Percentiles rank a stretch among this genome's conserved stretches.
Conservation (phyloP, 2,329 filamentous ascomycete species). For the Paraphoma sp. region DNA sequence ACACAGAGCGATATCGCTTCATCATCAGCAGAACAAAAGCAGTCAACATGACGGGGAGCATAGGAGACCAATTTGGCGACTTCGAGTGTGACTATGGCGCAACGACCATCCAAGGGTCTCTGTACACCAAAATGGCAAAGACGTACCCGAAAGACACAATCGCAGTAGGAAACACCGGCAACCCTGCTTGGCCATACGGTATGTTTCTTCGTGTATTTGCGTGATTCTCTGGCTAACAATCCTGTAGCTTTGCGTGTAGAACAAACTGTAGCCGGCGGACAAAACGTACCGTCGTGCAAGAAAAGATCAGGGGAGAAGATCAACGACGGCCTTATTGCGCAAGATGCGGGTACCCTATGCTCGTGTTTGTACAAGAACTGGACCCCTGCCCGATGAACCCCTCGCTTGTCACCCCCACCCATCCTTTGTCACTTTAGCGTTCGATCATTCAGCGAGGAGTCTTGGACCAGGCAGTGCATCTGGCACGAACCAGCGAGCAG, state of each 20-base stretch:
- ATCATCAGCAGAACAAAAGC: constrained; percentile 60
- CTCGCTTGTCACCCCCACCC: not conserved
- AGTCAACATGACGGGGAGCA: constrained; percentile 56
- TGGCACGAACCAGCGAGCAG: not conserved
- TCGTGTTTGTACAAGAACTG: constrained; percentile 57
- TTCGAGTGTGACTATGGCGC: constrained; percentile 65
- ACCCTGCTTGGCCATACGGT: constrained; percentile 46
- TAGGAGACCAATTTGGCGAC: constrained; percentile 54
- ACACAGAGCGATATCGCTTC: constrained; percentile 66
- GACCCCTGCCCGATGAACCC: constrained; percentile 24
- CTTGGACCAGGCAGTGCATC: not conserved
- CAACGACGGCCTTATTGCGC: constrained; percentile 40
- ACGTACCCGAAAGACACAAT: constrained; percentile 45
- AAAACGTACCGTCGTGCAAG: constrained; percentile 62
- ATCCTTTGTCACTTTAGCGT: constrained; percentile 6
- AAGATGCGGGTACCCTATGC: constrained; percentile 48
- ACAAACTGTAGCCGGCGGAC: constrained; percentile 58
- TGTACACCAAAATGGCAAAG: constrained; percentile 65
- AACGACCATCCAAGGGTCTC: constrained; percentile 62
- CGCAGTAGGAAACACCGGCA: constrained; percentile 34
- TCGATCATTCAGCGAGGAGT: constrained; percentile 7
- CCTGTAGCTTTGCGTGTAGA: constrained; percentile 59
- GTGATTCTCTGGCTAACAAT: constrained; percentile 10
- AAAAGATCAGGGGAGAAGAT: constrained; percentile 47
- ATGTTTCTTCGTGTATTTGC: constrained; percentile 6